Evolutionary conservation across 768 basidiomycete genomes (phyloP).

Genomic region (Cubamyces lactineus): DNA sequence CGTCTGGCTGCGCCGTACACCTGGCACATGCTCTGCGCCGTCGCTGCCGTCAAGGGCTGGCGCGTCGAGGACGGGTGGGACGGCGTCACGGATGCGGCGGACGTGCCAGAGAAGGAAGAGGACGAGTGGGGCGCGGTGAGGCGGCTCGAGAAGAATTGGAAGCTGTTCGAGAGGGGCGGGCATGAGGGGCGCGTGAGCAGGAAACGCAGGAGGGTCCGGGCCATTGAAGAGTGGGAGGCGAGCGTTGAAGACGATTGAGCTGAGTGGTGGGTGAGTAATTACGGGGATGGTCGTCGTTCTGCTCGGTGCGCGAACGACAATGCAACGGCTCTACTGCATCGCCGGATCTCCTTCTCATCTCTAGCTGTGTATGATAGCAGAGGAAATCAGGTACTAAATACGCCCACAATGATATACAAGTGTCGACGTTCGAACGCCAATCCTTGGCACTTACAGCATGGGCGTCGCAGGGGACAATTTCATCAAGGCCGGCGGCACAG

Average conservation of each 20-base stretch:
- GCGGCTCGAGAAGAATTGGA: conserved; percentile 74
- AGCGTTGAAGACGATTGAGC: conserved; percentile 13
- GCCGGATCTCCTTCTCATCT: no score
- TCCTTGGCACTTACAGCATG: no score
- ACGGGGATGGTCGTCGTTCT: neutral
- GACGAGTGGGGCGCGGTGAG: conserved; percentile 66
- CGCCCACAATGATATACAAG: no score
- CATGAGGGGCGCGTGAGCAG: conserved; percentile 36
- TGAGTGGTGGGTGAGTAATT: no score
- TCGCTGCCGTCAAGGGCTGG: conserved; percentile 84
- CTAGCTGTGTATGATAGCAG: no score
- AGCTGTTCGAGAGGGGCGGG: conserved; percentile 53
- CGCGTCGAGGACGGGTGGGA: conserved; percentile 64
- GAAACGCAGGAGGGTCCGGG: conserved; percentile 18
- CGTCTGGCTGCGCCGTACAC: conserved; percentile 58
- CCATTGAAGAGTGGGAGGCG: conserved; percentile 27
- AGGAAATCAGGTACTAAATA: no score
- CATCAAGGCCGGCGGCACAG: neutral
- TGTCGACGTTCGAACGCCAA: no score
- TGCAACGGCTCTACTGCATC: no score
- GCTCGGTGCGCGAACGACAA: no score
- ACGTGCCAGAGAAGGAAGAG: conserved; percentile 35
- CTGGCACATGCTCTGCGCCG: conserved; percentile 74
- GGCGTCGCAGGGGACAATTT: no score
- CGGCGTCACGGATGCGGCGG: conserved; percentile 21